Base-by-base conservation (phyloP, 2,329 filamentous ascomycete genomes). In the Ceratocystis colombiana region DNA sequence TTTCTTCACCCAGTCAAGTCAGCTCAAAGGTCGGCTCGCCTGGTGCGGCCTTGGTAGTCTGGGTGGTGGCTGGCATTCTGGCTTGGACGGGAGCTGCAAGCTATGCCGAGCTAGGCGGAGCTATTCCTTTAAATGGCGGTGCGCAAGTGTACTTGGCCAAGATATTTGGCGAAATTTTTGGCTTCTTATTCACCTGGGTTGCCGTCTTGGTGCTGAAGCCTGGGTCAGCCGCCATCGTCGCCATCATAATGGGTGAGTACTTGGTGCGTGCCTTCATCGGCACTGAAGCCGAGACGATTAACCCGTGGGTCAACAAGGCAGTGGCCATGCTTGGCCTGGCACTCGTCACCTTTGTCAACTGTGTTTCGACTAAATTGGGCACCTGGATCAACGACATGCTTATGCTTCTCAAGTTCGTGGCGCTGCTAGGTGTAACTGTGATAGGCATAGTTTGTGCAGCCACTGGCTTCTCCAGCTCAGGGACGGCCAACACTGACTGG, bases 231-330 rank as follows among this genome's bases (percentile, higher is more conserved):
- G 94, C 94, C 69, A 99, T 99, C 73, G 90, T 99, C 70, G 84
- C 93, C 70, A 96, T 99, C 71, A 96, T 99, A 72, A 96, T 97
- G 80, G 94, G 94, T 55, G 94, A 99, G 76, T 99, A 99, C 73
- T 79, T 96, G n/a, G 90, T 96, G 64, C 83, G 91, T 61, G 92
- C 91, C 15, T 82, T 88, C 55, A 87, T 96, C 67, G 92, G 92
- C 7, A 86, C 91, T n/a, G 90, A 96, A 67, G 89, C 89, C 1
- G 86, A 89, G 72, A 85, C 85, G 28, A 82, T 91, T 66, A 94
- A 84, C 72, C 84, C 86, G 1, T 97, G 93, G 92, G 83, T 96
- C 72, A 91, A 89, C 79, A 99, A 97, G 78, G 83, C 80, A 1
- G 89, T 96, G 41, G 94, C 92, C 1, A 75, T 97, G 68, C 78